These are phyloP conservation scores for Jacaranda copaia DNA, from an alignment of 257 asterid genomes.

Conservation along the genomic window DNA sequence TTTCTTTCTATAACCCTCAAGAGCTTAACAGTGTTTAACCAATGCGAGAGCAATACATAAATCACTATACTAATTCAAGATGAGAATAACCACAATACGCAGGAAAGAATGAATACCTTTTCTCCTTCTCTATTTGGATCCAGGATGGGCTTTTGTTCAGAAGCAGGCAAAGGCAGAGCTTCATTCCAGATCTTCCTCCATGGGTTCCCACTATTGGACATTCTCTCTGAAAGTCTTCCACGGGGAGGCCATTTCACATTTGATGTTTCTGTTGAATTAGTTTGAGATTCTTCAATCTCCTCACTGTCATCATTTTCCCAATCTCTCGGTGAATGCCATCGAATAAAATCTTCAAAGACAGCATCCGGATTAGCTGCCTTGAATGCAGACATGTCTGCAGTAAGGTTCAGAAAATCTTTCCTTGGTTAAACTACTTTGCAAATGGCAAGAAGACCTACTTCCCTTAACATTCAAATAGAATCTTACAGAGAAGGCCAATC, in stretches of 20 bases:
- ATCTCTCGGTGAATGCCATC: conserved; percentile 98
- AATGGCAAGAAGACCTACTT: not conserved
- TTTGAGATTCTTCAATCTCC: conserved; percentile 47
- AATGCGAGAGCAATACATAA: not conserved
- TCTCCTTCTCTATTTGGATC: conserved; percentile 97
- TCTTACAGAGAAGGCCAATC: not conserved
- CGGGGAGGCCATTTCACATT: conserved; percentile 80
- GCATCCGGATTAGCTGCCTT: conserved; percentile 96
- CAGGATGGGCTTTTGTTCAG: conserved; percentile 84
- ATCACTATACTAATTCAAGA: not conserved
- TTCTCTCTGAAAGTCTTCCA: conserved; percentile 89
- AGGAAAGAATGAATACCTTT: conserved; percentile 59
- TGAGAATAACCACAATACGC: conserved; percentile 2
- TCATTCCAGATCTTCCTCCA: conserved; percentile 96
- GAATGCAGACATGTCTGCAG: conserved; percentile 90
- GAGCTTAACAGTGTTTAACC: not conserved
- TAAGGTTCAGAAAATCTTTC: conserved; percentile 32
- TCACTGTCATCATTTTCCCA: conserved; percentile 70
- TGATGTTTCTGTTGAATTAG: conserved; percentile 31
- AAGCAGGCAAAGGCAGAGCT: conserved; percentile 68
- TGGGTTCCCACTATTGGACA: conserved; percentile 82
- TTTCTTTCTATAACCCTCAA: not conserved
- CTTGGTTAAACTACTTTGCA: conserved; percentile 6
- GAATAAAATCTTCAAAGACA: conserved; percentile 91
- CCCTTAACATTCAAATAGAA: not conserved